Base-by-base conservation (phyloP, 2,329 filamentous ascomycete genomes). In the Paradendryphiella salina region DNA sequence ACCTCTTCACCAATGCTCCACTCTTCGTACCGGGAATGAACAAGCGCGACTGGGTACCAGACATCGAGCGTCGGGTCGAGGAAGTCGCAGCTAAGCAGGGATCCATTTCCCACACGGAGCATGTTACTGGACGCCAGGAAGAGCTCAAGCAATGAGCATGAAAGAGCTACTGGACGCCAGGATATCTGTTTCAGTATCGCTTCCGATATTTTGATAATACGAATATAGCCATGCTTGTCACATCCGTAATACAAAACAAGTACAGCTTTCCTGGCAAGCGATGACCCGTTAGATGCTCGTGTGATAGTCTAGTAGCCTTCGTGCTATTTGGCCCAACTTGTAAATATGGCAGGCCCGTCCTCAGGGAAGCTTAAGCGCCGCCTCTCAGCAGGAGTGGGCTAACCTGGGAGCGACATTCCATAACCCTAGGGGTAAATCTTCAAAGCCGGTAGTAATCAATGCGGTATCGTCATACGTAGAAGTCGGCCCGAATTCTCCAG, bases 1-100 rank as follows among this genome's bases (percentile, higher is more conserved):
- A 82, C 49, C 75, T 87, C 36, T 87, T 87, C 69, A 81, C 79
- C n/a, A 77, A 86, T 62, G 82, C 85, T 0, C 85, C 85, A 7
- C 78, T 81, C 70, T 82, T 88, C 61, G 80, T 88, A 6, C 80
- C 83, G 1, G 78, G 79, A 3, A 80, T 80, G 72, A 78, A 82
- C 57, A 80, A 77, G 66, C 69, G 74, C 36, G 75, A 80, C 23
- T 85, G 80, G 64, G 67, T 76, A 35, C 74, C 77, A 56, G 85
- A 88, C 64, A 65, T 88, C 32, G 83, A 87, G 72, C 76, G 79
- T 28, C 75, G 84, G 33, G 77, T 83, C 4, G 76, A 79, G 46
- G 82, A 85, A 66, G 80, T 84, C 37, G 76, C 79, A 64, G 76
- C 79, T 46, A 85, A 86, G 74, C 62, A 66, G 42, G 65, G 63